Conservation (phyloP, 192 early-diverging fungal species). For the Coemansia erecta region DNA sequence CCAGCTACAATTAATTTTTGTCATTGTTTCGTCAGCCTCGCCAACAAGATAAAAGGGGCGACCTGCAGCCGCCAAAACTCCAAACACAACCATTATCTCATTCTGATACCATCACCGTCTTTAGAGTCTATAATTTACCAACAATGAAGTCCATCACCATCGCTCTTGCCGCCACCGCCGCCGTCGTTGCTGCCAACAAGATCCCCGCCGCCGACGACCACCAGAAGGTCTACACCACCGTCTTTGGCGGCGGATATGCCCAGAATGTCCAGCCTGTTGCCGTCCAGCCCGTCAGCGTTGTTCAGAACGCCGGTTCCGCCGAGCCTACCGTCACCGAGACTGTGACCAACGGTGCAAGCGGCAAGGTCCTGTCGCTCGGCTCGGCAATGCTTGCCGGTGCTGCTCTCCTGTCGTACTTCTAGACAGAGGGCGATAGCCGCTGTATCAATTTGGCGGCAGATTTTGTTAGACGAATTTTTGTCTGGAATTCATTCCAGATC, state of each 20-base stretch:
- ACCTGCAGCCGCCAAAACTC: too few relatives aligned
- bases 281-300: slow-evolving; percentile 29
- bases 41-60: too few relatives aligned
- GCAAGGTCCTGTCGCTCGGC: slow-evolving; percentile 23
- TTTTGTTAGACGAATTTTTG: neutral
- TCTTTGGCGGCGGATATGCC: slow-evolving; percentile 10
- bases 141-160: slow-evolving; percentile 10
- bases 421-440: neutral
- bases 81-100: too few relatives aligned
- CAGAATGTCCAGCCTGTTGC: slow-evolving; percentile 17
- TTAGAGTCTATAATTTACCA: slow-evolving; percentile 4
- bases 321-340: slow-evolving; percentile 46
- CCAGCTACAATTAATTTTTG: too few relatives aligned
- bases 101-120: neutral
- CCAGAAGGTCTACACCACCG: slow-evolving; percentile 40
- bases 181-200: slow-evolving; percentile 17
- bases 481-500: too few relatives aligned
- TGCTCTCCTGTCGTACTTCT: slow-evolving; percentile 12
- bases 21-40: too few relatives aligned
- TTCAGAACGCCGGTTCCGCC: slow-evolving; percentile 33
- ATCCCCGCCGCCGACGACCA: slow-evolving; percentile 14
- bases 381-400: slow-evolving; percentile 10
- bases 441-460: neutral
- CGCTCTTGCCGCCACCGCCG: slow-evolving; percentile 13
- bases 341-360: slow-evolving; percentile 30